Conservation (phyloP, 106 monocot species). For the Narthecium ossifragum region DNA sequence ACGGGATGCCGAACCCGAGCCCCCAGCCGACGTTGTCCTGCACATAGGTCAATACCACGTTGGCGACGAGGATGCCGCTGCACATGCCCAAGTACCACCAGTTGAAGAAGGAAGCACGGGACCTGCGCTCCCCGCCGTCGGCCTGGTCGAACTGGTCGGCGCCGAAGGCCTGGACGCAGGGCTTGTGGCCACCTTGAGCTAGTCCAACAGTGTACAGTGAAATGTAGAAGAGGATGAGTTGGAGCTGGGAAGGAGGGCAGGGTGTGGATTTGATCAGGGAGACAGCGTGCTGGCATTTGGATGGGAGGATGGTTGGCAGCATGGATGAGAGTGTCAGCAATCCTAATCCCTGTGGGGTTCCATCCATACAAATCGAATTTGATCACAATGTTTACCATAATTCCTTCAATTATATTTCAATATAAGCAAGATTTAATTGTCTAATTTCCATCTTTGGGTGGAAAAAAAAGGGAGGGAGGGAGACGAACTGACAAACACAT, state of each 20-base stretch:
- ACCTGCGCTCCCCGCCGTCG: slow-evolving; percentile 38
- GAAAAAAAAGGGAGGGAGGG: background rate
- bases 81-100: slow-evolving; percentile 68
- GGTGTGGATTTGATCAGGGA: background rate
- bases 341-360: slow-evolving; percentile 51
- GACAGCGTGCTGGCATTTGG: background rate
- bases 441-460: too few relatives aligned
- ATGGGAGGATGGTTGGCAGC: slow-evolving; percentile 15
- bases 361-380: too few relatives aligned
- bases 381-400: too few relatives aligned
- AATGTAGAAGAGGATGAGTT: slow-evolving; percentile 44
- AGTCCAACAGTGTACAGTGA: slow-evolving; percentile 64
- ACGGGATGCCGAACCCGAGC: slow-evolving; percentile 73
- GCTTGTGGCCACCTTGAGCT: slow-evolving; percentile 76
- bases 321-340: slow-evolving; percentile 48
- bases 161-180: slow-evolving; percentile 76
- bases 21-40: slow-evolving; percentile 73
- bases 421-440: too few relatives aligned
- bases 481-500: slow-evolving; percentile 30
- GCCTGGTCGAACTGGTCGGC: slow-evolving; percentile 80
- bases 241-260: slow-evolving; percentile 19
- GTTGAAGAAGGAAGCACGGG: slow-evolving; percentile 73
- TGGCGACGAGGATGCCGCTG: slow-evolving; percentile 12
- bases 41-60: slow-evolving; percentile 37
- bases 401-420: too few relatives aligned